Evolutionary conservation across 176 grass and related monocot species (phyloP).

Genomic region (Phoenix dactylifera): DNA sequence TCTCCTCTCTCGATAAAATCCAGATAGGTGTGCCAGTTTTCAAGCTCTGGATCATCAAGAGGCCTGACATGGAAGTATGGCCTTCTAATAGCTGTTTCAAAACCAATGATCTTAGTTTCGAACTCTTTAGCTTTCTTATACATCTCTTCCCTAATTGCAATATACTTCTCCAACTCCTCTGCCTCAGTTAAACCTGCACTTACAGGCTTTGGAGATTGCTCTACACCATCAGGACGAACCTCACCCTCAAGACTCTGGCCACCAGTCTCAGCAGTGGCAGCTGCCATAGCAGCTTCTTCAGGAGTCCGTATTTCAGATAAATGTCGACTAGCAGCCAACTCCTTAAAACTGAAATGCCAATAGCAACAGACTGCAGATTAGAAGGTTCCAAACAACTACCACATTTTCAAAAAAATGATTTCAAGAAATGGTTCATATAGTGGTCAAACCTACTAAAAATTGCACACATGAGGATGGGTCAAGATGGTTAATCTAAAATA

Average conservation of each 20-base stretch:
- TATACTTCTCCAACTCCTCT: constrained; percentile 71
- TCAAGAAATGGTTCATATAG: too few species aligned
- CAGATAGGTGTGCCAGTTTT: constrained; percentile 98
- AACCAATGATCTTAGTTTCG: constrained; percentile 79
- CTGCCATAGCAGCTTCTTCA: constrained; percentile 53
- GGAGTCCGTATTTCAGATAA: constrained; percentile 58
- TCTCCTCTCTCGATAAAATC: constrained; percentile 91
- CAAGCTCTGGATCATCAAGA: constrained; percentile 95
- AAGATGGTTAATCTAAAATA: too few species aligned
- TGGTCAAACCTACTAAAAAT: too few species aligned
- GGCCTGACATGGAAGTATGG: constrained; percentile 98
- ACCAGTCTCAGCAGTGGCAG: constrained; percentile 29
- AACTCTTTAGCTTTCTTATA: constrained; percentile 98
- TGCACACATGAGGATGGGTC: too few species aligned
- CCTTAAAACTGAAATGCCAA: constrained; percentile 55
- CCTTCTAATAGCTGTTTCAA: constrained; percentile 97
- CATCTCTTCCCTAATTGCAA: constrained; percentile 85
- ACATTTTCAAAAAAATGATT: too few species aligned
- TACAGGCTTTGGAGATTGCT: constrained; percentile 39
- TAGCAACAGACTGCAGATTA: neutral
- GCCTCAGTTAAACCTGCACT: constrained; percentile 50
- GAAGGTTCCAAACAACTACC: too few species aligned
- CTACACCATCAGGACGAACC: constrained; percentile 31
- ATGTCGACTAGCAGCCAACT: constrained; percentile 52
- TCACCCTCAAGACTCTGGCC: constrained; percentile 30